A percentile compares a stretch with the other conserved stretches of the same genome.
phyloP scores from a whole-genome alignment of 352 stramenopile genomes.

The Blastocystis sp. region DNA sequence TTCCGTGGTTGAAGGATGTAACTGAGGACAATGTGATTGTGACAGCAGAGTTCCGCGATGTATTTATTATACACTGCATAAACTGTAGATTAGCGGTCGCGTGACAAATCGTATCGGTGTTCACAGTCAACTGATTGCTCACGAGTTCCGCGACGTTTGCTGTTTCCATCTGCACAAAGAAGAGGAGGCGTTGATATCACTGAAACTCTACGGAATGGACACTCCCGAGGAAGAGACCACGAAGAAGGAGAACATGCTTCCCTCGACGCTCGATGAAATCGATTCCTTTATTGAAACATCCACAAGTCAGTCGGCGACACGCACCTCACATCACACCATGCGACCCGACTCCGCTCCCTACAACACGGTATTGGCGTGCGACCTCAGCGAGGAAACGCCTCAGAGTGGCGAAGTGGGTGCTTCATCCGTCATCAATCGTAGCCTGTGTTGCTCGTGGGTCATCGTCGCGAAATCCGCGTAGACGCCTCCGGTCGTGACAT shows the following conservation, averaged over 20 bases:
- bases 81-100: not conserved
- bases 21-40: slow-evolving; percentile 56
- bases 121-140: slow-evolving; percentile 22
- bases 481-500: not conserved
- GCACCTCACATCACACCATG: too few species aligned
- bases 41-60: slow-evolving; percentile 52
- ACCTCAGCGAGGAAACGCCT: not conserved
- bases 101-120: slow-evolving; percentile 53
- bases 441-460: slow-evolving; percentile 1
- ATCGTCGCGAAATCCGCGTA: not conserved
- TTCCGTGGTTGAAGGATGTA: slow-evolving; percentile 44
- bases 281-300: not conserved
- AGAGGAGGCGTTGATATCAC: not conserved
- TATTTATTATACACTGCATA: not conserved
- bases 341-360: slow-evolving; percentile 13
- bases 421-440: not conserved
- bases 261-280: not conserved
- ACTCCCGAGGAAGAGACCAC: not conserved
- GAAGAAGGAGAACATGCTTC: not conserved
- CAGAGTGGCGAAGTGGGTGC: slow-evolving; percentile 3
- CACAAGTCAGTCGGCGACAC: too few species aligned
- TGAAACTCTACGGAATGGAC: slow-evolving; percentile 49
- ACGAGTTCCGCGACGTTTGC: slow-evolving; percentile 42
- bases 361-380: slow-evolving; percentile 6
- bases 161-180: slow-evolving; percentile 56